Base-by-base conservation (phyloP, 306 rosid species). In the Delonix regia region DNA sequence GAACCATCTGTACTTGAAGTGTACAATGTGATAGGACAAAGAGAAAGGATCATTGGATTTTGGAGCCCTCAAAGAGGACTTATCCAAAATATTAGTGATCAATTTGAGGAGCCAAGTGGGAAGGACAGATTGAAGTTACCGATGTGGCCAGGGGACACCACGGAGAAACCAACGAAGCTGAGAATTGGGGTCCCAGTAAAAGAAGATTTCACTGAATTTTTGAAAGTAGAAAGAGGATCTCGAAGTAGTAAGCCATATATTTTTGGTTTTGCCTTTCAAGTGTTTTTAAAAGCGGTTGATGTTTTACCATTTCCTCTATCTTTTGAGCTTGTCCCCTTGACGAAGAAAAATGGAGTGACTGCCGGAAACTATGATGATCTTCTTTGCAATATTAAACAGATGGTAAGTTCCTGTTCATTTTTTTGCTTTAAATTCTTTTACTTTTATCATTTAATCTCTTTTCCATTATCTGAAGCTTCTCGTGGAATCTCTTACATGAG, bases 1-100 rank as follows among this genome's bases (percentile, higher is more conserved):
- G 75, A 75, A 55, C 56, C 80, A 12, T 77, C 82, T 21, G 9
- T 5, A 13, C 66, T 78, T 71, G 86, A 84, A 65, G 60, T 86
- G 12, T 39, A 71, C 68, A 87, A 87, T 55, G 69, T 81, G 69
- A 11, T 72, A 2, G 78, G 75, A 6, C 52, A 36, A 49, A 73
- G 7, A 0, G 83, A 87, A 71, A 76, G 59, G 15, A 9, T 61
- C 24, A 53, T 87, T 45, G 88, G 90, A 7, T 51, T 34, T 24
- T 87, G 88, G 86, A 75, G 6, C 2, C 45, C 45, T 8, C 3
- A 76, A 10, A 52, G 45, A 2, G 85, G 81, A 6, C 69, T 71
- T 21, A 57, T 30, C 0, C 44, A 18, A 30, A 45, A 45, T 45
- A 1, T 2, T 6, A 12, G n/a, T 14, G 19, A 3, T n/a, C n/a